Conservation (phyloP, 352 stramenopile species). For the Peronospora tabacina region DNA sequence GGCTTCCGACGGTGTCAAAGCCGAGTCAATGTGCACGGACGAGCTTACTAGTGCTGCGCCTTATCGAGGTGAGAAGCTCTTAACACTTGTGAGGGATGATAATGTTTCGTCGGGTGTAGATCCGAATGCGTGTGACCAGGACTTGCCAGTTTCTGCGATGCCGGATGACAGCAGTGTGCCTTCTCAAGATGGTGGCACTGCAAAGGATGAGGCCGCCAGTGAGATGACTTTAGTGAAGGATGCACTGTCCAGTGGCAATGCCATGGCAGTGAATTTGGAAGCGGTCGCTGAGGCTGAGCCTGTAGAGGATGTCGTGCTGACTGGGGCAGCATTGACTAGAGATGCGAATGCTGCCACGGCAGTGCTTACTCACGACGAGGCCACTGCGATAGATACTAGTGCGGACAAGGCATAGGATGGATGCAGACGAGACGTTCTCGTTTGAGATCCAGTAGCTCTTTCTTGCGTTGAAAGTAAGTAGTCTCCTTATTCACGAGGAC, state of each 20-base stretch:
- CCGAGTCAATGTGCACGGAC: conserved; percentile 9
- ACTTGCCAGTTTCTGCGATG: conserved; percentile 7
- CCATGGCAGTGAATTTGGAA: conserved; percentile 13
- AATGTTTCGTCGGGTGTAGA: conserved; percentile 21
- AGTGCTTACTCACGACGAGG: conserved; percentile 2
- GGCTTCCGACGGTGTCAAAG: conserved; percentile 14
- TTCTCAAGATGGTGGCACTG: conserved; percentile 5
- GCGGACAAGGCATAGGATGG: conserved; percentile 10
- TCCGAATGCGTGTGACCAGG: conserved; percentile 17
- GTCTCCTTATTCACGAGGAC: no score
- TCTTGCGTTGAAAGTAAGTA: no score
- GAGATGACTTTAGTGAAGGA: conserved; percentile 5
- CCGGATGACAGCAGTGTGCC: conserved; percentile 1
- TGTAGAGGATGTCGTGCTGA: conserved; percentile 9
- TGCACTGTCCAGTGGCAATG: conserved; percentile 11
- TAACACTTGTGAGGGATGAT: conserved; percentile 8
- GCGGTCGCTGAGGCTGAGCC: conserved; percentile 12
- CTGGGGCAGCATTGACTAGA: conserved; percentile 5
- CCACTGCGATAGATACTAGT: conserved; percentile 15
- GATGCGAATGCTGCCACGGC: conserved; percentile 7
- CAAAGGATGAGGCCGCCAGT: conserved; percentile 4
- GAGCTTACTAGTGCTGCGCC: conserved; percentile 3
- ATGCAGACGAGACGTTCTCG: conserved; percentile 13
- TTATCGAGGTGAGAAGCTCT: conserved; percentile 2
- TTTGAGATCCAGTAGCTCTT: conserved; percentile 14